Evolutionary conservation across 192 early-diverging fungal species (phyloP).

Genomic region (Coemansia sp.): DNA sequence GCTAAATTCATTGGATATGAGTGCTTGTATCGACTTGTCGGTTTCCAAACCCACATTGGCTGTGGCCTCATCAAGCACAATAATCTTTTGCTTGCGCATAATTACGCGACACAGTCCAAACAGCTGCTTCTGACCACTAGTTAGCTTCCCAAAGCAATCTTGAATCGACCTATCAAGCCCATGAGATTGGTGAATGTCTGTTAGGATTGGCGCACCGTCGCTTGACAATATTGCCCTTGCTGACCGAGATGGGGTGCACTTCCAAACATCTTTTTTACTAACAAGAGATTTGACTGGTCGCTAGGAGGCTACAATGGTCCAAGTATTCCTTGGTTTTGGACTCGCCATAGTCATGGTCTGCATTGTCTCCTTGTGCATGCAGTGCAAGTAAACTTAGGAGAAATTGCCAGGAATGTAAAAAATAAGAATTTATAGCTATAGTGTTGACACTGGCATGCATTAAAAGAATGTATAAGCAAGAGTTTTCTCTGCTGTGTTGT

Average conservation of each 20-base stretch:
- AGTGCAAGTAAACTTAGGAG: conserved; percentile 60
- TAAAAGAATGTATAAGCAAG: too few relatives aligned
- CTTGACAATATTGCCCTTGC: conserved; percentile 98
- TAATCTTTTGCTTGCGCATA: conserved; percentile 55
- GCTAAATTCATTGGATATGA: conserved; percentile 57
- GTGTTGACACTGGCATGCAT: not conserved
- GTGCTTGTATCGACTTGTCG: not conserved
- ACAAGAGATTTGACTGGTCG: conserved; percentile 91
- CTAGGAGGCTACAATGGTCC: conserved; percentile 90
- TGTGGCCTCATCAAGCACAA: conserved; percentile 71
- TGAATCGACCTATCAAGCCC: not conserved
- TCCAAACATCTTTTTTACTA: conserved; percentile 91
- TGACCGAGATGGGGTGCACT: conserved; percentile 88
- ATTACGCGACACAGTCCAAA: conserved; percentile 63
- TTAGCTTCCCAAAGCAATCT: conserved; percentile 5
- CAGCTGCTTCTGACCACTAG: conserved; percentile 62
- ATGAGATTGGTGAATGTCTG: not conserved
- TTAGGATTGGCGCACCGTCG: conserved; percentile 26
- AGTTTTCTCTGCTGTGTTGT: not conserved
- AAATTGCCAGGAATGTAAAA: too few relatives aligned
- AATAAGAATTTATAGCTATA: not conserved
- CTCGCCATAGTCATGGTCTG: conserved; percentile 91
- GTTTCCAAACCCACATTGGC: conserved; percentile 57
- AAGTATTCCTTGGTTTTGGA: conserved; percentile 98
- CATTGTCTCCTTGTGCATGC: conserved; percentile 91